These are phyloP conservation scores for Arthrobotrys megalospora DNA, from an alignment of 2,329 filamentous ascomycete species.

Conservation along the genomic window DNA sequence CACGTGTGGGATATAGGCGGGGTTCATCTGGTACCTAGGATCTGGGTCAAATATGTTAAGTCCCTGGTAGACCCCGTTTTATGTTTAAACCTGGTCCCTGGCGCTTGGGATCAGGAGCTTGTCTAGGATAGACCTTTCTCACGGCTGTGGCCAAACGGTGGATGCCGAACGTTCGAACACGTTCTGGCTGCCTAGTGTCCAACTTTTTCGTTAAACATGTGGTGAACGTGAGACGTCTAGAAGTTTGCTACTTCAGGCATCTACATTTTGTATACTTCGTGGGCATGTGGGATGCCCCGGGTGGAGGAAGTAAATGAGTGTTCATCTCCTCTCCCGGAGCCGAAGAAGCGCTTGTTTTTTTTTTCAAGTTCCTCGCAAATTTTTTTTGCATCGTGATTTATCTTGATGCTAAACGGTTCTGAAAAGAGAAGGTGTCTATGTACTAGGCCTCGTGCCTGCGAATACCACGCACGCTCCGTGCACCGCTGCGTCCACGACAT, in stretches of 20 bases:
- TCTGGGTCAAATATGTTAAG: conserved; percentile 14
- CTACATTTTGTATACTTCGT: conserved; percentile 9
- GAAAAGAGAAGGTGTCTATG: conserved; percentile 45
- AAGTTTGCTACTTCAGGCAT: conserved; percentile 54
- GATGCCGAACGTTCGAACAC: conserved; percentile 31
- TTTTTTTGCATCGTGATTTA: conserved; percentile 13
- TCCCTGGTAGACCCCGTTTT: conserved; percentile 25
- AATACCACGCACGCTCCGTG: conserved; percentile 2
- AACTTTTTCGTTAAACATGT: conserved; percentile 6
- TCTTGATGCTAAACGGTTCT: conserved; percentile 11
- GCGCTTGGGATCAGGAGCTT: conserved; percentile 50
- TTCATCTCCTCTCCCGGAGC: background rate
- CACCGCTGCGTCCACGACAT: conserved; percentile 10
- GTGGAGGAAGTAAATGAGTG: background rate
- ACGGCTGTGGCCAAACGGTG: conserved; percentile 25
- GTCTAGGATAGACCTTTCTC: conserved; percentile 11
- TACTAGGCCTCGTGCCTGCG: conserved; percentile 31
- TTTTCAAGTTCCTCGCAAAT: background rate
- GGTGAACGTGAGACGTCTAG: conserved; percentile 39
- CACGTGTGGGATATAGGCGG: conserved; percentile 3
- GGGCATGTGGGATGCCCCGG: conserved; percentile 26
- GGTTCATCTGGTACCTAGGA: conserved; percentile 18
- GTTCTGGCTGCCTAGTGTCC: conserved; percentile 50
- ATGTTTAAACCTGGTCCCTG: conserved; percentile 52
- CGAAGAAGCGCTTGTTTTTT: background rate